Conservation (phyloP, 192 early-diverging fungal species). For the Allomyces macrogynus region DNA sequence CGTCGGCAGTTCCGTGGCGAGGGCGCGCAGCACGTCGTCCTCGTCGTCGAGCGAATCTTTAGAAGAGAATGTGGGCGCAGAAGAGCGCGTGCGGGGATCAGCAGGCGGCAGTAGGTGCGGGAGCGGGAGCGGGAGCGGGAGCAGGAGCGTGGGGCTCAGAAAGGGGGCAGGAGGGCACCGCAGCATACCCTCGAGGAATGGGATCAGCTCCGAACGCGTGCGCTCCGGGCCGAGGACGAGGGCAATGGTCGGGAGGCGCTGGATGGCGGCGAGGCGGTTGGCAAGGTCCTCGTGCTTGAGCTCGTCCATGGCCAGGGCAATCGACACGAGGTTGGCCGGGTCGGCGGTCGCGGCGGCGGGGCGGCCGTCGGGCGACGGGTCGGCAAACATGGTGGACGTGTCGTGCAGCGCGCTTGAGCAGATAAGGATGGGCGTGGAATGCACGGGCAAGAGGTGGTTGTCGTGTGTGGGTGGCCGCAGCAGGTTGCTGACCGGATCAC, state of each 20-base stretch:
- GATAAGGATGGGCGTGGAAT: no score
- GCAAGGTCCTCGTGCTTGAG: constrained; percentile 79
- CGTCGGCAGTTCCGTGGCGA: constrained; percentile 83
- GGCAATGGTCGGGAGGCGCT: constrained; percentile 62
- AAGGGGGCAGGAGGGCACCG: constrained; percentile 4
- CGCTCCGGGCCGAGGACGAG: constrained; percentile 84
- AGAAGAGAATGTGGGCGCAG: not conserved
- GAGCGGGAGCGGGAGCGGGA: not conserved
- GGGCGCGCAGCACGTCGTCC: constrained; percentile 81
- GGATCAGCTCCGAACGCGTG: constrained; percentile 86
- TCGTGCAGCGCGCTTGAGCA: no score
- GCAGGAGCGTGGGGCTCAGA: constrained; percentile 4
- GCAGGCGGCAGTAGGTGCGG: constrained; percentile 1
- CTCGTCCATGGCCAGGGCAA: constrained; percentile 79
- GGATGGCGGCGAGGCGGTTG: constrained; percentile 64
- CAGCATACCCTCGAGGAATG: constrained; percentile 82
- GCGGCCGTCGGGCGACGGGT: no score
- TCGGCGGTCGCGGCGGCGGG: not conserved
- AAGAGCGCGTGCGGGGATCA: constrained; percentile 2
- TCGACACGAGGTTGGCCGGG: constrained; percentile 13
- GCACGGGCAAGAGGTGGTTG: no score
- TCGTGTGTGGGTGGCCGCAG: no score
- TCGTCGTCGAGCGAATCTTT: constrained; percentile 99
- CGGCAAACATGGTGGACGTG: no score
- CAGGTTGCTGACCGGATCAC: no score